These are phyloP conservation scores for Phaeosphaeriaceae sp. DNA, from an alignment of 2,329 filamentous ascomycete species.

Conservation along the genomic window DNA sequence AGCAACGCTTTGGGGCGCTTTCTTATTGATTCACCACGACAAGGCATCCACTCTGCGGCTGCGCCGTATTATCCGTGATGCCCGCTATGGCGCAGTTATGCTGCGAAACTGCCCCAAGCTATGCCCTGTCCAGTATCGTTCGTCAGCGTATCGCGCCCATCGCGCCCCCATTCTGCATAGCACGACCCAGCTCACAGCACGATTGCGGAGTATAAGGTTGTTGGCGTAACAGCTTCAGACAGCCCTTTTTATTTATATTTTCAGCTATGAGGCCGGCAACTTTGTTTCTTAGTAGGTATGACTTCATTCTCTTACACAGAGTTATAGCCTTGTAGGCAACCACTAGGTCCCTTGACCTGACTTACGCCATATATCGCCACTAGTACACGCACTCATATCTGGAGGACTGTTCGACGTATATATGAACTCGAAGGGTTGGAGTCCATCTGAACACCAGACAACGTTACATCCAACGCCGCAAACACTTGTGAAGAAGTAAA, in stretches of 20 bases:
- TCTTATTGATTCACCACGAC: neutral
- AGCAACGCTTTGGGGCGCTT: neutral
- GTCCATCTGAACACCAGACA: neutral
- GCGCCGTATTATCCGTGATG: neutral
- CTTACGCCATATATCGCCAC: slow-evolving; percentile 16
- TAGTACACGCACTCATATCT: slow-evolving; percentile 2
- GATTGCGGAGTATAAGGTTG: slow-evolving; percentile 3
- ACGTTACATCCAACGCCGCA: neutral
- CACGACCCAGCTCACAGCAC: slow-evolving; percentile 16
- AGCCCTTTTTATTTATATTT: neutral
- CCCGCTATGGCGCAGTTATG: slow-evolving; percentile 24
- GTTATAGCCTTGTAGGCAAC: slow-evolving; percentile 24
- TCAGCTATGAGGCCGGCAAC: neutral
- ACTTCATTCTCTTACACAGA: slow-evolving; percentile 11
- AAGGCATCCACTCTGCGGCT: neutral
- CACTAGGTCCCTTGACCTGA: slow-evolving; percentile 7
- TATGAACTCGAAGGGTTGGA: slow-evolving; percentile 4
- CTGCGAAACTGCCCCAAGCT: slow-evolving; percentile 9
- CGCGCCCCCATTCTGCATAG: slow-evolving; percentile 19
- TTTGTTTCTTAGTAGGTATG: neutral
- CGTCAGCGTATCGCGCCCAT: slow-evolving; percentile 16
- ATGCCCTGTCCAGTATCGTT: slow-evolving; percentile 10
- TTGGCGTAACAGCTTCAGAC: neutral
- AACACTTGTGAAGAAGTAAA: too few relatives aligned
- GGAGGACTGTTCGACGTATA: slow-evolving; percentile 5